phyloP scores from a whole-genome alignment of 2,329 filamentous ascomycete genomes.

The Microsporum canis region DNA sequence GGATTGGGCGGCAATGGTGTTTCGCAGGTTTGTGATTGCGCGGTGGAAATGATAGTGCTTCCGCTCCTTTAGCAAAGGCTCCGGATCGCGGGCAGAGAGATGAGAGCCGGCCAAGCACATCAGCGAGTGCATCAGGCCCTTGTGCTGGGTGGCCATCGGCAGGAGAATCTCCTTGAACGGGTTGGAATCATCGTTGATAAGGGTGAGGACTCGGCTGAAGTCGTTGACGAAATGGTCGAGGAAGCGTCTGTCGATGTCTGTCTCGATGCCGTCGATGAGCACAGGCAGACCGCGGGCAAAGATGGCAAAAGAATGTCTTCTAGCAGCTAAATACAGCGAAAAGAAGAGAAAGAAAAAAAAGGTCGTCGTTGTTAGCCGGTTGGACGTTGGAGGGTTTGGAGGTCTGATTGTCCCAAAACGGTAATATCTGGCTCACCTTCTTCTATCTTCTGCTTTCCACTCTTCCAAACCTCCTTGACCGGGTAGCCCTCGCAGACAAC shows the following conservation, averaged over 20 bases:
- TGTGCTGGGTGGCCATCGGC: constrained; percentile 66
- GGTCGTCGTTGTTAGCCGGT: no score
- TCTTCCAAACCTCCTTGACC: constrained; percentile 76
- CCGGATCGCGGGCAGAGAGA: constrained; percentile 42
- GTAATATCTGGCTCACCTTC: constrained; percentile 37
- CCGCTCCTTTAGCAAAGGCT: constrained; percentile 42
- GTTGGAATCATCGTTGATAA: constrained; percentile 70
- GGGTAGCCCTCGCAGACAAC: constrained; percentile 86
- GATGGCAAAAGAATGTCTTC: constrained; percentile 24
- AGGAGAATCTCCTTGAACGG: constrained; percentile 77
- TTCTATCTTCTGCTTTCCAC: constrained; percentile 64
- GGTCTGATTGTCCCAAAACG: not conserved
- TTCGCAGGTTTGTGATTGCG: constrained; percentile 31
- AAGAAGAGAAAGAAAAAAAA: no score
- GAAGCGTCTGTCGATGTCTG: constrained; percentile 64
- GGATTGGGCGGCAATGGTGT: constrained; percentile 26
- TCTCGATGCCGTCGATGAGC: constrained; percentile 73
- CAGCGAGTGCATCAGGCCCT: constrained; percentile 81
- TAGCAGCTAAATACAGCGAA: constrained; percentile 17
- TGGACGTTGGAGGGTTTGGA: not conserved
- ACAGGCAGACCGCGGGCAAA: constrained; percentile 40
- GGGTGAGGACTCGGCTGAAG: constrained; percentile 67
- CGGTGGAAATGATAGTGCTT: constrained; percentile 44
- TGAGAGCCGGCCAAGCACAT: constrained; percentile 74
- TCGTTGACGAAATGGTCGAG: constrained; percentile 73